Percentiles rank a stretch among this genome's conserved stretches.
phyloP scores from a whole-genome alignment of 805 yeast genomes.

The Cyberlindnera euphorbiae region DNA sequence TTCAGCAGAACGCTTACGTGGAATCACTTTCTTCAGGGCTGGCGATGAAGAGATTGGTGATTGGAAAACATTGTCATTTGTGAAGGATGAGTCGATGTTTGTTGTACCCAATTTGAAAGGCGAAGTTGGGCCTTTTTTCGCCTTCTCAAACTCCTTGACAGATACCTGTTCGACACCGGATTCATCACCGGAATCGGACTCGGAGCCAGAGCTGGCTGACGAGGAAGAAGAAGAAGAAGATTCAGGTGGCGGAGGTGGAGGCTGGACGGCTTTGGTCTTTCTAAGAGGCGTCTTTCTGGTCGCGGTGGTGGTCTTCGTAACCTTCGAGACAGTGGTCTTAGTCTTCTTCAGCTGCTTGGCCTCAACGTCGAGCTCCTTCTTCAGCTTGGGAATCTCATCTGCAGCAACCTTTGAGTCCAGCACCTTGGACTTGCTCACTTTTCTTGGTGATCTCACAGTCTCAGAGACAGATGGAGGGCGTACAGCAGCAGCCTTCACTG shows the following conservation, averaged over 20 bases:
- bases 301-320: slow-evolving; percentile 1
- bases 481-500: slow-evolving; percentile 2
- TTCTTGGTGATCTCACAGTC: slow-evolving; percentile 19
- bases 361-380: too few species aligned
- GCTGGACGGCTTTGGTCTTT: too few species aligned
- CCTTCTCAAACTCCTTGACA: slow-evolving; percentile 4
- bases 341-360: neutral
- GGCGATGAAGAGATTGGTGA: slow-evolving; percentile 22
- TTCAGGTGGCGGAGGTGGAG: too few species aligned
- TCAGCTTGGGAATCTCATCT: too few species aligned
- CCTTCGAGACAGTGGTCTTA: too few species aligned
- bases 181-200: slow-evolving; percentile 1
- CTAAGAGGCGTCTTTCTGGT: neutral
- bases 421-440: slow-evolving; percentile 16
- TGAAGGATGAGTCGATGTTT: slow-evolving; percentile 25
- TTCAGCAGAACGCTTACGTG: slow-evolving; percentile 23
- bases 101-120: slow-evolving; percentile 3
- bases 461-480: slow-evolving; percentile 2
- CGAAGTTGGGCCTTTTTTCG: neutral
- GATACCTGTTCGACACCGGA: slow-evolving; percentile 1
- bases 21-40: slow-evolving; percentile 18
- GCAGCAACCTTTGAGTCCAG: slow-evolving; percentile 2
- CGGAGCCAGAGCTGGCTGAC: neutral
- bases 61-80: slow-evolving; percentile 35
- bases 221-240: neutral